phyloP scores from a whole-genome alignment of 2,329 filamentous ascomycete species.

The Cordyceps cicadae region DNA sequence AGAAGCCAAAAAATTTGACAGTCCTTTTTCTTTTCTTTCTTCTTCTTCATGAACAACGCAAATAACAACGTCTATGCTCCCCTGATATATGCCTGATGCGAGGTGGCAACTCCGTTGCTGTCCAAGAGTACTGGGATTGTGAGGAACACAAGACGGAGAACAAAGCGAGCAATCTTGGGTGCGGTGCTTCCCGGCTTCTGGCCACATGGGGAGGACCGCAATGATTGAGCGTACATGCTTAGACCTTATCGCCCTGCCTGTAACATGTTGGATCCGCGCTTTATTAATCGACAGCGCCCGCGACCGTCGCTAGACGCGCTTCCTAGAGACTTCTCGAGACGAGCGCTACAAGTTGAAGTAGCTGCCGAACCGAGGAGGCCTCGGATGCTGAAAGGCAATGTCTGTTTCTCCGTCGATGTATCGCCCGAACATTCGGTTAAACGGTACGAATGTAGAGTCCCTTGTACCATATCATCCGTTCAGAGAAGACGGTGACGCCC shows the following conservation, averaged over 20 bases:
- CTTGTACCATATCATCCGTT: no score
- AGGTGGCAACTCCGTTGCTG: conserved; percentile 34
- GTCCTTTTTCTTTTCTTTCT: conserved; percentile 16
- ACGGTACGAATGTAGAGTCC: no score
- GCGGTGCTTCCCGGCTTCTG: conserved; percentile 43
- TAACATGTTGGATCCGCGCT: neutral
- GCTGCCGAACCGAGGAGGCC: neutral
- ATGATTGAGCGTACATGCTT: conserved; percentile 49
- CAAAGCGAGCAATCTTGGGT: conserved; percentile 51
- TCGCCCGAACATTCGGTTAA: no score
- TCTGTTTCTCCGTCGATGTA: no score
- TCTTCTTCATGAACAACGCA: conserved; percentile 39
- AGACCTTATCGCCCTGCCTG: neutral
- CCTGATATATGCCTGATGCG: conserved; percentile 31
- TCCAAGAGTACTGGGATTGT: conserved; percentile 40
- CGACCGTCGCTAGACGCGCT: neutral
- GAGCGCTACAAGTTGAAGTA: neutral
- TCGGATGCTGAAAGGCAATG: neutral
- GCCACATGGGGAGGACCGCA: conserved; percentile 46
- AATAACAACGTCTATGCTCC: conserved; percentile 36
- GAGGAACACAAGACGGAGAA: conserved; percentile 45
- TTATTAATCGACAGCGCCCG: neutral
- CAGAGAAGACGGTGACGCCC: neutral
- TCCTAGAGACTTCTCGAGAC: neutral
- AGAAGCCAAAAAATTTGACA: neutral